A percentile compares a stretch with the other conserved stretches of the same genome.
These are phyloP conservation scores for Colletotrichum sp. DNA, from an alignment of 2,329 filamentous ascomycete species.

Conservation along the genomic window DNA sequence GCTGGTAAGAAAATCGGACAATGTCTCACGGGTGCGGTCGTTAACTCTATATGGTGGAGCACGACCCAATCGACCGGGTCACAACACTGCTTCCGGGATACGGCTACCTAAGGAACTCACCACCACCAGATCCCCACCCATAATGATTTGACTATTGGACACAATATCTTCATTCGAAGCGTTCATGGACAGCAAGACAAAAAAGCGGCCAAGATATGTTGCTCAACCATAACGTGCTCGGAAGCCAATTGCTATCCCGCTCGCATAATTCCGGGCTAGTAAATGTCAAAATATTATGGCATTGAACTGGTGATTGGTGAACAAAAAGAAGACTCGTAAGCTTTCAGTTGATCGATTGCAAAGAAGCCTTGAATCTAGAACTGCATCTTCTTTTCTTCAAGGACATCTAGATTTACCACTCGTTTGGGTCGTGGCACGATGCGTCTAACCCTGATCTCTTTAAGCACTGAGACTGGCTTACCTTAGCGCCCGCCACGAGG, in stretches of 20 bases:
- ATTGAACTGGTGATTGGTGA: background rate
- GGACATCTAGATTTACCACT: background rate
- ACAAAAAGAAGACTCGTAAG: background rate
- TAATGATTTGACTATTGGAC: too few species aligned
- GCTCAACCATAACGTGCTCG: background rate
- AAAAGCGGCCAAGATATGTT: background rate
- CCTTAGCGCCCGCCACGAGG: background rate
- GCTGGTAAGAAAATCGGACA: background rate
- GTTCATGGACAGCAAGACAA: background rate
- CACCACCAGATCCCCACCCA: background rate
- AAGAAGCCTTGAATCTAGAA: background rate
- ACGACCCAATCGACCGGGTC: background rate
- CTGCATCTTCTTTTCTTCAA: background rate
- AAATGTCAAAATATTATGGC: too few species aligned
- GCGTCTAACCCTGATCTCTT: background rate
- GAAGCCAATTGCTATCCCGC: background rate
- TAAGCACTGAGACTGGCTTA: background rate
- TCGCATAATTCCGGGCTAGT: too few species aligned
- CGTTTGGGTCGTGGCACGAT: background rate
- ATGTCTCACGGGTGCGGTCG: background rate
- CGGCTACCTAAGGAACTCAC: background rate
- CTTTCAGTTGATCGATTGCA: fast-evolving
- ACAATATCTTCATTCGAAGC: background rate
- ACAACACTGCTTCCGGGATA: background rate
- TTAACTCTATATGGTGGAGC: background rate